A percentile compares a stretch with the other conserved stretches of the same genome.
Conservation (phyloP, 2,329 filamentous ascomycete species). For the Diaporthe sp. region DNA sequence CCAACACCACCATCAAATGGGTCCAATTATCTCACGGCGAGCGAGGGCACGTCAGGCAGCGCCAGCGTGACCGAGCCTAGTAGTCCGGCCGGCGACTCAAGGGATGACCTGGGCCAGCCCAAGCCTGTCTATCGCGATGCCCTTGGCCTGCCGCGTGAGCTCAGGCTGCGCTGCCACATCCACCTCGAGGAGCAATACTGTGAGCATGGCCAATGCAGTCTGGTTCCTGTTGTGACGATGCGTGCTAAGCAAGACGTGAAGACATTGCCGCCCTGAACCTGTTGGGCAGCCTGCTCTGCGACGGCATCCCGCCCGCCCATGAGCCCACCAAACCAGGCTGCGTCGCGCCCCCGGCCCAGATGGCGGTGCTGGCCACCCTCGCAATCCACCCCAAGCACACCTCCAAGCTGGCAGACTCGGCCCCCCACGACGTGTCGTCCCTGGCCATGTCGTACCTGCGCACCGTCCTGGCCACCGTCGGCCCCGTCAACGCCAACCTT, state of each 20-base stretch:
- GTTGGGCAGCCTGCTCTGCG: conserved; percentile 73
- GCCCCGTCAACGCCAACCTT: conserved; percentile 79
- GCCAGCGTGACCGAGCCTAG: conserved; percentile 40
- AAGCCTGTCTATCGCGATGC: conserved; percentile 64
- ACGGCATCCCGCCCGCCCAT: conserved; percentile 57
- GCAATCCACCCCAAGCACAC: conserved; percentile 86
- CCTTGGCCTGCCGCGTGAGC: conserved; percentile 70
- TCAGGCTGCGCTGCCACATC: conserved; percentile 77
- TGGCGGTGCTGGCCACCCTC: conserved; percentile 86
- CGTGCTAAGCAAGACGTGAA: conserved; percentile 46
- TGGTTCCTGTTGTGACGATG: background rate
- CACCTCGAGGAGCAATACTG: conserved; percentile 81
- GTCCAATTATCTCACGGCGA: conserved; percentile 35
- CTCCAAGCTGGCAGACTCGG: conserved; percentile 74
- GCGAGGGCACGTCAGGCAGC: conserved; percentile 25
- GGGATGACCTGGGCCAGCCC: background rate
- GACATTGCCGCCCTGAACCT: conserved; percentile 73
- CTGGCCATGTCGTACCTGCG: conserved; percentile 79
- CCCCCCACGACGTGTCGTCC: conserved; percentile 74
- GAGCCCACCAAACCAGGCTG: conserved; percentile 61
- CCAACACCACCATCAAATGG: conserved; percentile 42
- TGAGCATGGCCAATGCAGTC: conserved; percentile 39
- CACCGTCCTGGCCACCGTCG: conserved; percentile 74
- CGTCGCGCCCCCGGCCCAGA: conserved; percentile 78
- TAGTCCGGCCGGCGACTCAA: conserved; percentile 42